Base-by-base conservation (phyloP, 345 rosid genomes). In the Geranium brycei region DNA sequence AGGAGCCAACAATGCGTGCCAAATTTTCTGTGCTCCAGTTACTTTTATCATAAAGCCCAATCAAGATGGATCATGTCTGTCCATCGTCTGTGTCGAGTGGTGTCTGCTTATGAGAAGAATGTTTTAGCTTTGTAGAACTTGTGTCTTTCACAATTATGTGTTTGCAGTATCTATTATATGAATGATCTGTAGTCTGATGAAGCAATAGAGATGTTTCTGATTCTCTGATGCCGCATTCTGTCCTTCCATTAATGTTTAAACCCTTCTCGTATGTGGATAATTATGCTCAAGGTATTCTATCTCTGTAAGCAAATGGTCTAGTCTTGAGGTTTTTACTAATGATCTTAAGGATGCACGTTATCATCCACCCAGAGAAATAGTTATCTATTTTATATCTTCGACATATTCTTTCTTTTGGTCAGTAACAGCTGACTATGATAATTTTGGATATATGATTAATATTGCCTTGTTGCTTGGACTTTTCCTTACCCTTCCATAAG, bases 401-500 rank as follows among this genome's bases (percentile, higher is more conserved):
- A 38, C 3, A 38, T 38, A 38, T 10, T 1, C 4, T 38, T 38
- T 0, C 47, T 5, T 38, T 38, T 4, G 6, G 47, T 38, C 47
- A 38, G 6, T 38, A 5, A 38, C 1, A 38, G 11, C 8, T 38
- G 6, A 38, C 6, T 38, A n/a, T 38, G 3, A 38, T 38, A 10
- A 47, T 47, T 6, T 47, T 47, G 53, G 53, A 13, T 47, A 47
- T 47, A 47, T 11, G 53, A 47, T 47, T 47, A 47, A 47, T 38
- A 5, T 4, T 38, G 28, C 28, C 47, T 38, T 38, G 11, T 53
- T 53, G 15, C 17, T 67, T 13, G 18, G 53, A 13, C 15, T 61
- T 77, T 57, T 53, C 60, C 62, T 65, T 60, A 60, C 71, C 76
- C 62, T 47, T 47, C 15, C 53, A 47, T 14, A 73, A 91, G 98